Percentiles rank a stretch among this genome's conserved stretches.
Evolutionary conservation across 176 grass and related monocot genomes (phyloP).

Genomic region (Oryza brachyantha): DNA sequence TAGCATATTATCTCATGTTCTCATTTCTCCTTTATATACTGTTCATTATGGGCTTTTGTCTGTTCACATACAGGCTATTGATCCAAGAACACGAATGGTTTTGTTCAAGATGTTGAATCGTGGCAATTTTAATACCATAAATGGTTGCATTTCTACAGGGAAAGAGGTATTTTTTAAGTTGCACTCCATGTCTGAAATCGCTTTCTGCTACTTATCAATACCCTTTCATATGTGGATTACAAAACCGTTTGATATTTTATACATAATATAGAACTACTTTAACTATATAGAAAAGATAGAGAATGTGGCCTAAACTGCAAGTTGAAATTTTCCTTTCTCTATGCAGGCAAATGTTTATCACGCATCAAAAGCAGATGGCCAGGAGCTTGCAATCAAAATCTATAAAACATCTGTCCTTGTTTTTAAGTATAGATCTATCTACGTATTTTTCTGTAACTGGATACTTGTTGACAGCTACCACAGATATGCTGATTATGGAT

Average conservation of each 20-base stretch:
- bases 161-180: slow-evolving; percentile 65
- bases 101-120: slow-evolving; percentile 96
- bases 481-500: slow-evolving; percentile 23
- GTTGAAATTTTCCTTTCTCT: not conserved
- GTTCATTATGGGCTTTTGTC: slow-evolving; percentile 7
- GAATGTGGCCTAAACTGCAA: not conserved
- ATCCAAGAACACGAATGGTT: slow-evolving; percentile 94
- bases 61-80: slow-evolving; percentile 71
- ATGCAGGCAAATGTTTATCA: slow-evolving; percentile 98
- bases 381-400: slow-evolving; percentile 91
- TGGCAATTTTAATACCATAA: slow-evolving; percentile 79
- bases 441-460: not conserved
- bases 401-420: slow-evolving; percentile 99
- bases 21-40: not conserved
- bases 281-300: not conserved
- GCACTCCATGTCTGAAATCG: not conserved
- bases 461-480: slow-evolving; percentile 14
- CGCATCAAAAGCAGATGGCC: slow-evolving; percentile 80
- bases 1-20: not conserved
- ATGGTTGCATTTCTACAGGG: slow-evolving; percentile 98
- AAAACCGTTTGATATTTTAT: not conserved
- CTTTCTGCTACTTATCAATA: not conserved
- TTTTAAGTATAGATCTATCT: slow-evolving; percentile 58
- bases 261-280: not conserved
- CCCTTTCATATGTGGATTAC: not conserved